Base-by-base conservation (phyloP, 306 rosid species). In the Trifolium fragiferum region DNA sequence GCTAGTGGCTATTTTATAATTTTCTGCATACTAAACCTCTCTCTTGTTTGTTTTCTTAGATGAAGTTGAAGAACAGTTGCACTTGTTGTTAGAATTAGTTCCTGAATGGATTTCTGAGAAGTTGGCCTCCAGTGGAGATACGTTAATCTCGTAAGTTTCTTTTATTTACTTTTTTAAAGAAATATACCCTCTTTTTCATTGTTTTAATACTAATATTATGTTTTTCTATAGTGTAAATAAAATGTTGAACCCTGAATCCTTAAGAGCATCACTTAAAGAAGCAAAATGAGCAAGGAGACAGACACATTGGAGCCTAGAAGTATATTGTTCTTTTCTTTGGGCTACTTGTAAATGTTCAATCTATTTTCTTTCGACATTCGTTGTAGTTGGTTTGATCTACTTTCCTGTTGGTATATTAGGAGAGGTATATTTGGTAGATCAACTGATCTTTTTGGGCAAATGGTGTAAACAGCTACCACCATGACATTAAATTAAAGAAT, bases 21-120 rank as follows among this genome's bases (percentile, higher is more conserved):
- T 55, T 44, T 12, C 51, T n/a, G n/a, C 12, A 21, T 53, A 68
- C 82, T 84, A 19, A 85, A 38, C 2, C 15, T 64, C 66, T 20
- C 57, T 64, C 66, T 20, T 53, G 14, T 41, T 64, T 76, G 33
- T 57, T n/a, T 77, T 75, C 60, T 19, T 65, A 92, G 96, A 86
- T 35, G 97, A 95, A 81, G 85, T 87, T 37, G 89, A 90, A 80
- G 98, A 95, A 71, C 97, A 86, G 58, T 76, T 94, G 15, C 61
- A 49, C 60, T 82, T 92, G 83, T 62, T 90, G 82, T 62, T 79
- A 10, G 97, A 94, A 82, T 67, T 94, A 66, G 90, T 63, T 55
- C 99, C 98, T 0, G 96, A 89, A 12, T 94, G 98, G 97, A 94
- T 92, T 79, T 94, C 89, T 32, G 90, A 89, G 74, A 89, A 87